A percentile compares a stretch with the other conserved stretches of the same genome.
Conservation (phyloP, 495 filamentous ascomycete species). For the Penicillium atrosanguineum region DNA sequence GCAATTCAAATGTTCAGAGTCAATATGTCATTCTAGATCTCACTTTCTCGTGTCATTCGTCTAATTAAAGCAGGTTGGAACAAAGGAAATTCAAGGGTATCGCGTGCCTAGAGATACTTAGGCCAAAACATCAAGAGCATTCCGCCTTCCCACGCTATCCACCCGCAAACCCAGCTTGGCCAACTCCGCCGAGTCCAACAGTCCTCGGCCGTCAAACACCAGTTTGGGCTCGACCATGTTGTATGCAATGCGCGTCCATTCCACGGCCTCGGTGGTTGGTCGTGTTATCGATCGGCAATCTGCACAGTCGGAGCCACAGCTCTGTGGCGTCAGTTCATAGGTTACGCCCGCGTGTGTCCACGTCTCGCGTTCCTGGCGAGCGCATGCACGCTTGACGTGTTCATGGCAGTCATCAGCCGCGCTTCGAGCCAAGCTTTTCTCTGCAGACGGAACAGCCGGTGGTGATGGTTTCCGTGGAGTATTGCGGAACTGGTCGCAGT, state of each 20-base stretch:
- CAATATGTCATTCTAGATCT: neutral
- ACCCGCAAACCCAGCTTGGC: slow-evolving; percentile 52
- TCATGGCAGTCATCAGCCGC: neutral
- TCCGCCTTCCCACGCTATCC: slow-evolving; percentile 23
- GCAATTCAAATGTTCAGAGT: too few relatives aligned
- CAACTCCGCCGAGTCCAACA: slow-evolving; percentile 56
- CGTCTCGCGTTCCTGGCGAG: slow-evolving; percentile 7
- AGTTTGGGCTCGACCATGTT: slow-evolving; percentile 66
- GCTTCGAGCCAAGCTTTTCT: neutral
- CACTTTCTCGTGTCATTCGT: neutral
- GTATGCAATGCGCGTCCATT: slow-evolving; percentile 51
- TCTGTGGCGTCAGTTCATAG: slow-evolving; percentile 17
- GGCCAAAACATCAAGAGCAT: neutral
- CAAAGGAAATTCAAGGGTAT: slow-evolving; percentile 2
- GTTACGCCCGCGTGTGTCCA: slow-evolving; percentile 17
- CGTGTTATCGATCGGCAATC: slow-evolving; percentile 21
- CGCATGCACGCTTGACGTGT: slow-evolving; percentile 3
- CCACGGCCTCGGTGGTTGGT: slow-evolving; percentile 31
- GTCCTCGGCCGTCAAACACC: slow-evolving; percentile 69
- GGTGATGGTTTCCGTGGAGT: neutral
- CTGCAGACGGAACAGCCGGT: neutral
- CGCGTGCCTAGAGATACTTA: neutral
- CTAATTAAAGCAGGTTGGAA: neutral
- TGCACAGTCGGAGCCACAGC: slow-evolving; percentile 18
- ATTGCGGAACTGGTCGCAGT: slow-evolving; percentile 34